phyloP scores from a whole-genome alignment of 2,329 filamentous ascomycete species.

The Chalaropsis ovoidea region DNA sequence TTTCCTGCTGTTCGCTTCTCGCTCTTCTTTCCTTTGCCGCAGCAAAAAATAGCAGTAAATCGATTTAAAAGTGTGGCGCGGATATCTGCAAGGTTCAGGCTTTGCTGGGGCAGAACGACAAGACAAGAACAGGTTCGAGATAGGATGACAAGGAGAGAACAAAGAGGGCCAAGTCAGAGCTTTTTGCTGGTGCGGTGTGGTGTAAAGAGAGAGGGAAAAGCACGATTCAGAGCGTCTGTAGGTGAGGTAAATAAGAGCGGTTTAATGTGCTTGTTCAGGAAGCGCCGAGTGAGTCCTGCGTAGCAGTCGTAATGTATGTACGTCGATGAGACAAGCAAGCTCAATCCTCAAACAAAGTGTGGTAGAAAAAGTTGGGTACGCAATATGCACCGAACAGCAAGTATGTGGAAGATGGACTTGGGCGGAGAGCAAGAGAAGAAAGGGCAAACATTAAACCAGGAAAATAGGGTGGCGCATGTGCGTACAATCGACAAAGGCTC shows the following conservation, averaged over 20 bases:
- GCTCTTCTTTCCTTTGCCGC: conserved; percentile 15
- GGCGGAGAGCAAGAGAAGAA: background rate
- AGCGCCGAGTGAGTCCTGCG: conserved; percentile 4
- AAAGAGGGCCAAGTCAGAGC: background rate
- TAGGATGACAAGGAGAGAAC: conserved; percentile 2
- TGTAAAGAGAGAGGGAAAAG: background rate
- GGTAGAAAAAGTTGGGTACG: background rate
- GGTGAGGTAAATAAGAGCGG: background rate
- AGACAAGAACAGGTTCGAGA: conserved; percentile 6
- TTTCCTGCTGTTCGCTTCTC: background rate
- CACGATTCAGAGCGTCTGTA: background rate
- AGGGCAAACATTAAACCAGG: no score
- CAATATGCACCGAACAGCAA: background rate
- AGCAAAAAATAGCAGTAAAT: conserved; percentile 14
- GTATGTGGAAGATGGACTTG: background rate
- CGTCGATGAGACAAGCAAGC: conserved; percentile 14
- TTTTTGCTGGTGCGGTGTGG: background rate
- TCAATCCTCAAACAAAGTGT: conserved; percentile 11
- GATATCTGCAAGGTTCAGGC: conserved; percentile 5
- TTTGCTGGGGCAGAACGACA: background rate
- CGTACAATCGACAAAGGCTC: conserved; percentile 1
- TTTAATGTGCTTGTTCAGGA: background rate
- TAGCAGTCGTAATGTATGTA: conserved; percentile 1
- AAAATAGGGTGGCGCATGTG: background rate
- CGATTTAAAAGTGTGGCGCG: conserved; percentile 10